Percentiles rank a stretch among this genome's conserved stretches.
Conservation (phyloP, 371 early-diverging fungal species). For the Mucor mucedo region DNA sequence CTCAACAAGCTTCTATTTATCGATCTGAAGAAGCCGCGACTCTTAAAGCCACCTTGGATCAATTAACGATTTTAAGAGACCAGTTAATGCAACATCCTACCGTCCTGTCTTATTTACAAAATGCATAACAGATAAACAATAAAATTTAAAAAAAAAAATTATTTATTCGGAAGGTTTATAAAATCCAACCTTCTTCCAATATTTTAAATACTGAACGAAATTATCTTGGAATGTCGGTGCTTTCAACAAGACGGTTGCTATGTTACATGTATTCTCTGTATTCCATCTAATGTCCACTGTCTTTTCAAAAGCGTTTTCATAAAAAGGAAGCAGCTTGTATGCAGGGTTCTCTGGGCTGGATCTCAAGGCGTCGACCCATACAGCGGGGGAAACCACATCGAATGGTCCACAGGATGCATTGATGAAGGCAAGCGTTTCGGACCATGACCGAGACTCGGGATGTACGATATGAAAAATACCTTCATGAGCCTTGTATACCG, state of each 20-base stretch:
- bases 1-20: conserved; percentile 13
- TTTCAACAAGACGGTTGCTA: not conserved
- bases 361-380: conserved; percentile 33
- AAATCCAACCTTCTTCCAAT: not conserved
- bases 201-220: not conserved
- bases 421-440: conserved; percentile 22
- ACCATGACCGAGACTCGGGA: conserved; percentile 28
- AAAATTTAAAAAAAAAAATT: not conserved
- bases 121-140: conserved; percentile 2
- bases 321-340: conserved; percentile 34
- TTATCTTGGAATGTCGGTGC: not conserved
- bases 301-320: conserved; percentile 1
- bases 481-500: not conserved
- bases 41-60: conserved; percentile 8
- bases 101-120: conserved; percentile 5
- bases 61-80: not conserved
- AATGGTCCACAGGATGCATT: conserved; percentile 26
- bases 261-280: not conserved
- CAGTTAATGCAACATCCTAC: conserved; percentile 9
- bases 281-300: not conserved
- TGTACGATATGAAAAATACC: conserved; percentile 40
- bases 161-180: not conserved
- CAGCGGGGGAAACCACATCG: conserved; percentile 19
- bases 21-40: conserved; percentile 13
- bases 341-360: conserved; percentile 37